A percentile compares a stretch with the other conserved stretches of the same genome.
phyloP scores from a whole-genome alignment of 768 basidiomycete genomes.

The Tulasnella sp. region DNA sequence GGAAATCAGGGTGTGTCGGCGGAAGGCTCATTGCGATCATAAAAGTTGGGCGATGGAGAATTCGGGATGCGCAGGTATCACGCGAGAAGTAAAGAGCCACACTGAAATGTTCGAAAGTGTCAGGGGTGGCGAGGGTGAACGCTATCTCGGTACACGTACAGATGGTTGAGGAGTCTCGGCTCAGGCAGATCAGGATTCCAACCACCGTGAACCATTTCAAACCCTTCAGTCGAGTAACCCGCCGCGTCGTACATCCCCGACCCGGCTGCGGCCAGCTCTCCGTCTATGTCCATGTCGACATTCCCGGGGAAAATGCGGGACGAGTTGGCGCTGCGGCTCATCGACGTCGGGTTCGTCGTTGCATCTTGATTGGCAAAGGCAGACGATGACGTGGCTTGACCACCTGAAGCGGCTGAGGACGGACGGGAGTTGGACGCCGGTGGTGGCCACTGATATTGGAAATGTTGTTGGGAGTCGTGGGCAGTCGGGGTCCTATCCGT shows the following conservation, averaged over 20 bases:
- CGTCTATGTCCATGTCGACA: constrained; percentile 14
- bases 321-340: not conserved
- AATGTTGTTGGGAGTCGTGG: not conserved
- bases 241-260: not conserved
- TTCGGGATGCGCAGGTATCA: constrained; percentile 78
- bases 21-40: constrained; percentile 70
- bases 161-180: constrained; percentile 62
- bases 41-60: constrained; percentile 75
- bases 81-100: constrained; percentile 83
- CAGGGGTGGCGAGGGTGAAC: not conserved
- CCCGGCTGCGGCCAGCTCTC: not conserved
- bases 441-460: not conserved
- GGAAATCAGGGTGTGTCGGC: constrained; percentile 74
- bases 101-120: constrained; percentile 34
- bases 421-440: not conserved
- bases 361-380: not conserved
- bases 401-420: not conserved
- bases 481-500: not conserved
- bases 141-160: constrained; percentile 41
- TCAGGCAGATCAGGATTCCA: constrained; percentile 84
- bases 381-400: not conserved
- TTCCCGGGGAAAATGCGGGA: constrained; percentile 8
- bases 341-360: constrained; percentile 50
- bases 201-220: constrained; percentile 59
- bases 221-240: not conserved